Evolutionary conservation across 1,139 yeast genomes (phyloP).

Genomic region (Sugiyamaella japonica): DNA sequence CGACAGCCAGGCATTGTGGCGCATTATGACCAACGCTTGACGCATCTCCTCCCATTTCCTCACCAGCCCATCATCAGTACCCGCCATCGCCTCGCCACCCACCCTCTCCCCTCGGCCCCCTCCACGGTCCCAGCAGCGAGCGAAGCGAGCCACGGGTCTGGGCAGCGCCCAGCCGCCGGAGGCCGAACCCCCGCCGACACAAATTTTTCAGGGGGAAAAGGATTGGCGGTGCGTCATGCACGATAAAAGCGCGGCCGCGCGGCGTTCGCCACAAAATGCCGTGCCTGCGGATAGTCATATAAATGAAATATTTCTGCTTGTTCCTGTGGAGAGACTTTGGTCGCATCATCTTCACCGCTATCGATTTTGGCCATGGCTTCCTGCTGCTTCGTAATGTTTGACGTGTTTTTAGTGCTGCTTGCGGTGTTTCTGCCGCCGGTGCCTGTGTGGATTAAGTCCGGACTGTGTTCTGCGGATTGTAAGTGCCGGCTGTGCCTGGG

Average conservation of each 20-base stretch:
- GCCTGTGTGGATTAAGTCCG: slow-evolving; percentile 77
- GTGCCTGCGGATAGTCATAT: neutral
- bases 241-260: slow-evolving; percentile 2
- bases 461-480: slow-evolving; percentile 67
- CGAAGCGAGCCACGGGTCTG: neutral
- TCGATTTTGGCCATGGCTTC: slow-evolving; percentile 15
- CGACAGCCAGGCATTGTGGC: too few species aligned
- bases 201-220: too few species aligned
- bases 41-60: too few species aligned
- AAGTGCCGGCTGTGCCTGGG: slow-evolving; percentile 29
- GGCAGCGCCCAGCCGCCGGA: too few species aligned
- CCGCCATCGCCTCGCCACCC: too few species aligned
- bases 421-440: slow-evolving; percentile 84
- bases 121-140: neutral
- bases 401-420: slow-evolving; percentile 74
- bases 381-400: slow-evolving; percentile 40
- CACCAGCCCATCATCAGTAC: too few species aligned
- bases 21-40: too few species aligned
- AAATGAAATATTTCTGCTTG: too few species aligned
- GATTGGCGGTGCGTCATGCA: neutral
- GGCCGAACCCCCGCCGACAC: too few species aligned
- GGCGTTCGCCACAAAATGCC: neutral
- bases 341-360: too few species aligned
- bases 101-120: neutral
- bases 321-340: too few species aligned